A percentile compares a stretch with the other conserved stretches of the same genome.
These are phyloP conservation scores for Gracilaria caudata DNA, from an alignment of 23 red algal species.

Conservation along the genomic window DNA sequence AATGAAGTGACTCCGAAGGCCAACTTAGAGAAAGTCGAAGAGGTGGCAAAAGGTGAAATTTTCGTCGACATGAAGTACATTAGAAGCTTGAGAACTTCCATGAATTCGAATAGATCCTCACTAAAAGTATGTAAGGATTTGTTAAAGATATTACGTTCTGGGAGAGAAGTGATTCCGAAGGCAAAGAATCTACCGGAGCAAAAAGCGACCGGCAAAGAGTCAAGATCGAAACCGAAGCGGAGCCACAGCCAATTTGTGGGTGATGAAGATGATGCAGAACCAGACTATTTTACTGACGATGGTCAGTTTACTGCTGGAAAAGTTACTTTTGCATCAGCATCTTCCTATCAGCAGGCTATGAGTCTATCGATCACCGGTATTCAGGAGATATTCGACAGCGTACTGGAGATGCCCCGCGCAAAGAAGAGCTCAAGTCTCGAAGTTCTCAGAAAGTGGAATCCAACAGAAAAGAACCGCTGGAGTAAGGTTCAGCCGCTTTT, in stretches of 20 bases:
- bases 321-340: conserved; percentile 62
- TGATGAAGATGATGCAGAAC: conserved; percentile 8
- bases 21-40: neutral
- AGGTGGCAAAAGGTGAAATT: neutral
- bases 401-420: conserved; percentile 28
- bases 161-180: conserved; percentile 44
- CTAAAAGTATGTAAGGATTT: conserved; percentile 55
- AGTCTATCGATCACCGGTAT: conserved; percentile 64
- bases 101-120: conserved; percentile 36
- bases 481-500: conserved; percentile 52
- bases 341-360: conserved; percentile 66
- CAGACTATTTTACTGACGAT: conserved; percentile 49
- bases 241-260: neutral
- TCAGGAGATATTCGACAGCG: conserved; percentile 58
- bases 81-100: neutral
- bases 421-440: conserved; percentile 7
- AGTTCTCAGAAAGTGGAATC: conserved; percentile 54
- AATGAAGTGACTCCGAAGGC: neutral
- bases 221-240: conserved; percentile 24
- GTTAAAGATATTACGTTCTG: conserved; percentile 35
- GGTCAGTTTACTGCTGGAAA: conserved; percentile 56
- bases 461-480: conserved; percentile 50
- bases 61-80: conserved; percentile 54
- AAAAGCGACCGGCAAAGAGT: neutral
- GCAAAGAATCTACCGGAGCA: conserved; percentile 5